These are phyloP conservation scores for Ploettnerulaceae sp. DNA, from an alignment of 2,329 filamentous ascomycete genomes.

Conservation along the genomic window DNA sequence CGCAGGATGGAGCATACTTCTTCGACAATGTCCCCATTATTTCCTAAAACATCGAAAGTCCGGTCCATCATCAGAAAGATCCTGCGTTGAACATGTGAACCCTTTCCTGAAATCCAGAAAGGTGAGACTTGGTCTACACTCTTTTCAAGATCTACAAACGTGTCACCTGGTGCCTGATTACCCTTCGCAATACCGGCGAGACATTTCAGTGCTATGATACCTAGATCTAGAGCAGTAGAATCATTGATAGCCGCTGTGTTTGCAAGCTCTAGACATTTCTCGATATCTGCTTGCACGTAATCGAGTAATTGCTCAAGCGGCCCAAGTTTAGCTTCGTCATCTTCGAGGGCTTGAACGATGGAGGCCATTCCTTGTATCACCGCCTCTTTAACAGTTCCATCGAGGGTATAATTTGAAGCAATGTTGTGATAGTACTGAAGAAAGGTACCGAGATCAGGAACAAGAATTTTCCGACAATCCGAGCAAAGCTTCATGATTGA, in stretches of 20 bases:
- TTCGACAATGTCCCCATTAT: conserved; percentile 64
- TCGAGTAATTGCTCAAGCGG: conserved; percentile 54
- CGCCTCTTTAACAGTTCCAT: conserved; percentile 66
- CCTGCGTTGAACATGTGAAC: conserved; percentile 45
- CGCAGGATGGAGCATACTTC: conserved; percentile 66
- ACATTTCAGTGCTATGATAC: conserved; percentile 53
- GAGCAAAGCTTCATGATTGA: conserved; percentile 72
- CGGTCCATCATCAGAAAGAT: conserved; percentile 48
- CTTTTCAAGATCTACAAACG: conserved; percentile 61
- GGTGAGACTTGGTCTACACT: conserved; percentile 37
- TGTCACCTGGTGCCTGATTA: conserved; percentile 63
- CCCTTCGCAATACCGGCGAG: conserved; percentile 67
- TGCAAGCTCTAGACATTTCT: conserved; percentile 34
- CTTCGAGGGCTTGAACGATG: conserved; percentile 66
- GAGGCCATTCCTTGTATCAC: conserved; percentile 70
- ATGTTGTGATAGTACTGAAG: conserved; percentile 67
- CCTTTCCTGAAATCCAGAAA: conserved; percentile 46
- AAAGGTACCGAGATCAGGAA: conserved; percentile 62
- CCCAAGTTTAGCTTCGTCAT: conserved; percentile 48
- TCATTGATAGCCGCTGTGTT: background rate
- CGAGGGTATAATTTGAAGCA: conserved; percentile 52
- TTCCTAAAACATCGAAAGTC: conserved; percentile 49
- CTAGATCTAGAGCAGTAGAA: conserved; percentile 35
- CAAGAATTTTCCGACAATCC: conserved; percentile 66
- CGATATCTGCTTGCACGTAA: conserved; percentile 60